A percentile compares a stretch with the other conserved stretches of the same genome.
Conservation (phyloP, 1,284 basidiomycete species). For the Heterobasidion irregulare region DNA sequence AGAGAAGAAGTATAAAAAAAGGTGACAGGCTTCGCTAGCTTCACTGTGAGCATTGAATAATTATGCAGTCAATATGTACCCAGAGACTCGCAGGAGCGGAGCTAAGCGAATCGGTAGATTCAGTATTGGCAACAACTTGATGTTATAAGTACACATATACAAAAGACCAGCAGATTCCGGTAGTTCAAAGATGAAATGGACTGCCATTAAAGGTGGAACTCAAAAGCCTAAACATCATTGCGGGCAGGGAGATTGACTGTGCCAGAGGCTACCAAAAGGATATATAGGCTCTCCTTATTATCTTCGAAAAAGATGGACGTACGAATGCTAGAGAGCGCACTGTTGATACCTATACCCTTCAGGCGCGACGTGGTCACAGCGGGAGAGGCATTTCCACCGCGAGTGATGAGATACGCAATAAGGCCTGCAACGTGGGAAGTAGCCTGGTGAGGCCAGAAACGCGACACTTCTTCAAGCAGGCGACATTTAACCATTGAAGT, state of each 20-base stretch:
- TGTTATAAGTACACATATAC: too few relatives aligned
- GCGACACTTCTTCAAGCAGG: background rate
- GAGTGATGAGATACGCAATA: constrained; percentile 24
- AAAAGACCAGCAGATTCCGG: too few relatives aligned
- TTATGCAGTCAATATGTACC: too few relatives aligned
- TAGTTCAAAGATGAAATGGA: too few relatives aligned
- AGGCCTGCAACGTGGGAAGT: constrained; percentile 26
- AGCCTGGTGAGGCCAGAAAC: constrained; percentile 9
- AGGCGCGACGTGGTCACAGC: constrained; percentile 18
- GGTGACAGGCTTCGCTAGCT: too few relatives aligned
- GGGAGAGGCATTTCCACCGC: constrained; percentile 20
- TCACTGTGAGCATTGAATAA: too few relatives aligned
- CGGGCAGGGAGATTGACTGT: constrained; percentile 18
- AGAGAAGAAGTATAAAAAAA: too few relatives aligned
- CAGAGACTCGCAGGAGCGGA: too few relatives aligned
- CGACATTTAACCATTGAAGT: constrained; percentile 19
- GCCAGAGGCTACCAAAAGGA: constrained; percentile 10
- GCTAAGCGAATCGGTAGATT: too few relatives aligned
- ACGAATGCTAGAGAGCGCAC: constrained; percentile 20
- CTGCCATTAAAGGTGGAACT: background rate
- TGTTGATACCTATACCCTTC: constrained; percentile 16
- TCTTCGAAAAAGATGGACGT: constrained; percentile 3
- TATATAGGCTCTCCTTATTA: background rate
- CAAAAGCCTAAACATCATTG: constrained; percentile 9
- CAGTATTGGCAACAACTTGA: too few relatives aligned